Percentiles rank a stretch among this genome's conserved stretches.
Evolutionary conservation across 2,329 filamentous ascomycete genomes (phyloP).

Genomic region (Fusarium robinianum): DNA sequence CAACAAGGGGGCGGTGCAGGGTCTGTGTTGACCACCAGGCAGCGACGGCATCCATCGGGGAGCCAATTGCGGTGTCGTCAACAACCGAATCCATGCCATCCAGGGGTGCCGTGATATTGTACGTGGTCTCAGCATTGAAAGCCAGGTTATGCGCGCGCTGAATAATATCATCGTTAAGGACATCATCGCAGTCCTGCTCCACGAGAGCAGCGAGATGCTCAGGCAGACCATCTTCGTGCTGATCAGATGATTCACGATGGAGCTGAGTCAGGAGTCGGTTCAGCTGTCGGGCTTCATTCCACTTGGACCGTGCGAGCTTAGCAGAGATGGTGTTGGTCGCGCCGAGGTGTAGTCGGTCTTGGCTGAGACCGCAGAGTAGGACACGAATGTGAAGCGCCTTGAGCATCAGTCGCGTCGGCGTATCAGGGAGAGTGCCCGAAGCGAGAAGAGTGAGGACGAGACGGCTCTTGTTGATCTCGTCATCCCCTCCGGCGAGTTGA

Average conservation of each 20-base stretch:
- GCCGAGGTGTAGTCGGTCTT: constrained; percentile 65
- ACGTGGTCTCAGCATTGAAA: constrained; percentile 78
- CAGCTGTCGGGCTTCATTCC: constrained; percentile 78
- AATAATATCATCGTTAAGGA: constrained; percentile 76
- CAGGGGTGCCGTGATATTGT: constrained; percentile 65
- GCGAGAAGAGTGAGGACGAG: constrained; percentile 85
- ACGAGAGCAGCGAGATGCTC: constrained; percentile 77
- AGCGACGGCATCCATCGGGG: constrained; percentile 85
- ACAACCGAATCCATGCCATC: constrained; percentile 82
- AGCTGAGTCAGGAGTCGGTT: constrained; percentile 52
- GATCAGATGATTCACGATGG: constrained; percentile 46
- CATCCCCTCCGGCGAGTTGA: constrained; percentile 87
- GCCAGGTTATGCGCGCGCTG: constrained; percentile 89
- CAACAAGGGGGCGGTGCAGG: constrained; percentile 70
- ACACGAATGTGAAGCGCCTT: constrained; percentile 92
- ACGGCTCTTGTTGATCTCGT: constrained; percentile 85
- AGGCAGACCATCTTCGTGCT: constrained; percentile 66
- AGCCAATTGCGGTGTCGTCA: constrained; percentile 81
- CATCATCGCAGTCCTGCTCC: constrained; percentile 78
- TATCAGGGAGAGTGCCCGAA: constrained; percentile 83
- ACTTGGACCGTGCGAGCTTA: constrained; percentile 74
- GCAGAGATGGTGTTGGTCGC: constrained; percentile 72
- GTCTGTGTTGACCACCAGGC: constrained; percentile 85
- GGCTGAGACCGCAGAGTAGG: constrained; percentile 77
- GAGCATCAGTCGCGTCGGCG: constrained; percentile 82